Percentiles rank a stretch among this genome's conserved stretches.
phyloP scores from a whole-genome alignment of 495 filamentous ascomycete genomes.

The Pyrenopolyporus hunteri region DNA sequence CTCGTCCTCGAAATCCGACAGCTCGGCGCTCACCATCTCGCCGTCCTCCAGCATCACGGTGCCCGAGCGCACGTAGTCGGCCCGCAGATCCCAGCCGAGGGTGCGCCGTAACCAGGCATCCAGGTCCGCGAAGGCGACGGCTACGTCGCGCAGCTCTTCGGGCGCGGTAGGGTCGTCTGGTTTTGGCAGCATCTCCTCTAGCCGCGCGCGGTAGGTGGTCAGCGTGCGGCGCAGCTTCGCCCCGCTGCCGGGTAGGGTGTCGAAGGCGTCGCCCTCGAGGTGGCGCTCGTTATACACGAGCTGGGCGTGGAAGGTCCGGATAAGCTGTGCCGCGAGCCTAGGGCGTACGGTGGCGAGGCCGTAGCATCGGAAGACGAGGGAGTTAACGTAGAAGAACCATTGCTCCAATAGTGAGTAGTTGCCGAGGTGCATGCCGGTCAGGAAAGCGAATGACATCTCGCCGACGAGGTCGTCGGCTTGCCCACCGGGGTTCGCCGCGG shows the following conservation, averaged over 20 bases:
- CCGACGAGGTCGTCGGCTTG: constrained; percentile 67
- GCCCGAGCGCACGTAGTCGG: constrained; percentile 53
- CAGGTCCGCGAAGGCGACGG: constrained; percentile 48
- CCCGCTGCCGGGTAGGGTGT: constrained; percentile 50
- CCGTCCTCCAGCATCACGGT: constrained; percentile 74
- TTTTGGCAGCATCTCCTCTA: constrained; percentile 45
- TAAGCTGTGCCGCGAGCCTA: constrained; percentile 62
- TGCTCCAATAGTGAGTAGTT: constrained; percentile 88
- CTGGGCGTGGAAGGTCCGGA: constrained; percentile 72
- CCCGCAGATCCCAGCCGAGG: constrained; percentile 54
- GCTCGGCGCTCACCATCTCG: constrained; percentile 79
- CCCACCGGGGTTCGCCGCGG: not conserved
- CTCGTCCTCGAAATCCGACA: constrained; percentile 75
- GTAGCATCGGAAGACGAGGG: constrained; percentile 72
- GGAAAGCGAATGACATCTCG: constrained; percentile 84
- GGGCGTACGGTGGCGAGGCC: constrained; percentile 62
- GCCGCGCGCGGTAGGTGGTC: constrained; percentile 50
- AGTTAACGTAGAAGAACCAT: constrained; percentile 76
- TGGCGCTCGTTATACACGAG: constrained; percentile 70
- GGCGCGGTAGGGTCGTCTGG: constrained; percentile 39
- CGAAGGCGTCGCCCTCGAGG: constrained; percentile 61
- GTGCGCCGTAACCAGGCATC: constrained; percentile 52
- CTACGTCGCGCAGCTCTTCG: constrained; percentile 43
- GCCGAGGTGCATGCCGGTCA: constrained; percentile 79
- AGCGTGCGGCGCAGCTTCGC: constrained; percentile 46